Conservation (phyloP, 495 filamentous ascomycete genomes). For the Cudoniella acicularis region DNA sequence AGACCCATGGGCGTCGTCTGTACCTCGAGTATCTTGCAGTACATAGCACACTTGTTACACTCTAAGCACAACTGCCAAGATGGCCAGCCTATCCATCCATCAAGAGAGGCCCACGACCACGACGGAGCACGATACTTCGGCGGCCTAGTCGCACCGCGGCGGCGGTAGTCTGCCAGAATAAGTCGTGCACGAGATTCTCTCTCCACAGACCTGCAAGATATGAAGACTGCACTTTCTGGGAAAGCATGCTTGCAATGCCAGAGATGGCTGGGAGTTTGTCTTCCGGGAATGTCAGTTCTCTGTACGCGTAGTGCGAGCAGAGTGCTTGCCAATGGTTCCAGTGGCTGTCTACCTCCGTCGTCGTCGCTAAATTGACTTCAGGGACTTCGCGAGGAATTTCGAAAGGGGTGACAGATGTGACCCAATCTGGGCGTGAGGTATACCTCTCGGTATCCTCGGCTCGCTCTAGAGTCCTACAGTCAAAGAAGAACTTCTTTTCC, state of each 20-base stretch:
- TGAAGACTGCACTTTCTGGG: constrained; percentile 8
- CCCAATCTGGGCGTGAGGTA: background rate
- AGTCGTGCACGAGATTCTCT: constrained; percentile 22
- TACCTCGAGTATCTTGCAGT: background rate
- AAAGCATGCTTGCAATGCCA: constrained; percentile 23
- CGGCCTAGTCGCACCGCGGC: constrained; percentile 1
- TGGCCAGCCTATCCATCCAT: constrained; percentile 6
- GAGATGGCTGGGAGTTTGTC: constrained; percentile 29
- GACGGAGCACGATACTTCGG: constrained; percentile 21
- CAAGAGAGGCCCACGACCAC: constrained; percentile 27
- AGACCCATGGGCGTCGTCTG: background rate
- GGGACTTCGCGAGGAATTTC: background rate
- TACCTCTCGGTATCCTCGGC: background rate
- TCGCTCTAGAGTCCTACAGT: background rate
- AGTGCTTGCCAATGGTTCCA: constrained; percentile 5
- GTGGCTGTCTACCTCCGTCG: too few species aligned
- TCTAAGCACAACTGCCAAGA: constrained; percentile 3
- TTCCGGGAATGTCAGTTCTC: constrained; percentile 11
- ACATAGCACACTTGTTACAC: background rate
- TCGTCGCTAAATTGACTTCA: background rate
- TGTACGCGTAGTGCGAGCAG: background rate
- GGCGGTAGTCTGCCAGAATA: constrained; percentile 24
- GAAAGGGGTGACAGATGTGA: background rate
- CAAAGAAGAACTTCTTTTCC: constrained; percentile 1
- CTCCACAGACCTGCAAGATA: constrained; percentile 30